A percentile compares a stretch with the other conserved stretches of the same genome.
These are phyloP conservation scores for Exophiala viscosa DNA, from an alignment of 2,329 filamentous ascomycete species.

Conservation along the genomic window DNA sequence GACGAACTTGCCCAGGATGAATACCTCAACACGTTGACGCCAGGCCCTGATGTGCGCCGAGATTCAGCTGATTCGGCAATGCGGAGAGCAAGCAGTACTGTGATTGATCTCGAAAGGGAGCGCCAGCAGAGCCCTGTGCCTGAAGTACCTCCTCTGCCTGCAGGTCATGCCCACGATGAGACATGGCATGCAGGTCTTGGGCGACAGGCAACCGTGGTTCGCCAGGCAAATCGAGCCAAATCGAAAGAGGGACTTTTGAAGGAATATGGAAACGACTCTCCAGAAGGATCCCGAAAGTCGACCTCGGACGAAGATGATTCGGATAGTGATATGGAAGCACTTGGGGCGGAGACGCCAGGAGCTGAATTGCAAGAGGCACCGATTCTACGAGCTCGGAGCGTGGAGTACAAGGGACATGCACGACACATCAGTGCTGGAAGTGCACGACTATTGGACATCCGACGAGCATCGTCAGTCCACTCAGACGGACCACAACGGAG, in stretches of 20 bases:
- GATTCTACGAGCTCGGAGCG: slow-evolving; percentile 60
- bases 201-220: slow-evolving; percentile 62
- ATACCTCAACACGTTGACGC: slow-evolving; percentile 60
- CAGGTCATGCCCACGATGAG: slow-evolving; percentile 34
- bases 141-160: slow-evolving; percentile 26
- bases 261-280: slow-evolving; percentile 41
- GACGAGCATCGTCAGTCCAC: slow-evolving; percentile 51
- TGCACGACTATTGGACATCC: slow-evolving; percentile 68
- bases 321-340: slow-evolving; percentile 26
- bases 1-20: slow-evolving; percentile 72
- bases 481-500: slow-evolving; percentile 33
- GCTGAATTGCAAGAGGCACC: slow-evolving; percentile 16
- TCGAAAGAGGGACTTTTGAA: slow-evolving; percentile 60
- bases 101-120: slow-evolving; percentile 60
- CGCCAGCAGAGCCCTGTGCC: slow-evolving; percentile 36
- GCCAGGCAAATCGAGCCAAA: slow-evolving; percentile 54
- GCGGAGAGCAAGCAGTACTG: slow-evolving; percentile 44
- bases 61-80: slow-evolving; percentile 30
- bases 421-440: slow-evolving; percentile 74
- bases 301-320: slow-evolving; percentile 35
- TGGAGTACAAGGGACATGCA: slow-evolving; percentile 64
- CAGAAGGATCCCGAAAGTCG: slow-evolving; percentile 31
- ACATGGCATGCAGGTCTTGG: slow-evolving; percentile 51
- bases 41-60: slow-evolving; percentile 43
- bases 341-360: slow-evolving; percentile 22